phyloP scores from a whole-genome alignment of 2,329 filamentous ascomycete genomes.

The Aspergillus udagawae region DNA sequence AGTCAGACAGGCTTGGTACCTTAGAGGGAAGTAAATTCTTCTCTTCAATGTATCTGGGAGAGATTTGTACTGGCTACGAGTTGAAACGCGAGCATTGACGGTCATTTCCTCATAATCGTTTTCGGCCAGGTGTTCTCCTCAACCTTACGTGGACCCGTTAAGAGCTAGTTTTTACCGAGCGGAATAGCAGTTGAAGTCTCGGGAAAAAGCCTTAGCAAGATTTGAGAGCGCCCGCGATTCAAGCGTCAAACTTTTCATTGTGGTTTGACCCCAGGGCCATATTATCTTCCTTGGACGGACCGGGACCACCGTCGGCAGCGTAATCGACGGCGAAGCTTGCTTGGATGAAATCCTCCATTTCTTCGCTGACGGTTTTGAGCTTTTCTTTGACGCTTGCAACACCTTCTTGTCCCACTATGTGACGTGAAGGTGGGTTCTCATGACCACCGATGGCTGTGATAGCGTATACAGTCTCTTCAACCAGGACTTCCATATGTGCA shows the following conservation, averaged over 20 bases:
- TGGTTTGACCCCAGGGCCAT: constrained; percentile 9
- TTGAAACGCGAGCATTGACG: not conserved
- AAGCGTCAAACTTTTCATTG: constrained; percentile 12
- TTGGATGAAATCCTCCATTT: constrained; percentile 93
- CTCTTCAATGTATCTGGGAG: not conserved
- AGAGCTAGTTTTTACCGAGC: not conserved
- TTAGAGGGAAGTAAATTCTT: constrained; percentile 17
- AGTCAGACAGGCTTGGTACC: constrained; percentile 39
- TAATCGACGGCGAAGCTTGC: constrained; percentile 77
- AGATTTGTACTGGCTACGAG: not conserved
- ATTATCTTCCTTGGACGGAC: constrained; percentile 16
- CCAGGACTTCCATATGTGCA: constrained; percentile 66
- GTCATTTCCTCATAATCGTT: too few species aligned
- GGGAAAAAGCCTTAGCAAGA: not conserved
- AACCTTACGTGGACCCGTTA: not conserved
- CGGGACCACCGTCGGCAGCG: constrained; percentile 25
- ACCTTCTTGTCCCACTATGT: constrained; percentile 90
- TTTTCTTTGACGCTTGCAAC: constrained; percentile 90
- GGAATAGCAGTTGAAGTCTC: not conserved
- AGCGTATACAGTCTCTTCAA: constrained; percentile 86
- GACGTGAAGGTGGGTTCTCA: constrained; percentile 88
- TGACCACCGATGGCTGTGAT: constrained; percentile 89
- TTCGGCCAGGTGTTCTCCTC: too few species aligned
- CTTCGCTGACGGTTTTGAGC: constrained; percentile 91
- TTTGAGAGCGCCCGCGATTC: not conserved